Evolutionary conservation across 352 stramenopile genomes (phyloP).

Genomic region (Pythium aquatile): DNA sequence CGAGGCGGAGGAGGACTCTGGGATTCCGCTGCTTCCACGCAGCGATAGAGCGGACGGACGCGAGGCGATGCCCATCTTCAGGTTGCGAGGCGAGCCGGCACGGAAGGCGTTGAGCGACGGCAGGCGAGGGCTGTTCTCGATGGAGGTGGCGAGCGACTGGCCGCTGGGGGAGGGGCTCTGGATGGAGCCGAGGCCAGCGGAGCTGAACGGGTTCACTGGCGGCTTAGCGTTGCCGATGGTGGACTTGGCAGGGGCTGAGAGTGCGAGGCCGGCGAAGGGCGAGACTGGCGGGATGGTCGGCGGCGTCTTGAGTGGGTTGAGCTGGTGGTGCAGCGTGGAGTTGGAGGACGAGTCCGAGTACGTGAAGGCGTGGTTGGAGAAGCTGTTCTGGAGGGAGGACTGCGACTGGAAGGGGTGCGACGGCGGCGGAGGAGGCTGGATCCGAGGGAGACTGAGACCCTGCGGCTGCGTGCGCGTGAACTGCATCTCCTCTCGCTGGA

Average conservation of each 20-base stretch:
- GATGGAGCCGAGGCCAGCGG: slow-evolving; percentile 18
- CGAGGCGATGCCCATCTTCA: slow-evolving; percentile 63
- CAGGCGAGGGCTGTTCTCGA: slow-evolving; percentile 65
- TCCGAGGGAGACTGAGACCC: not conserved
- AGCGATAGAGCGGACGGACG: slow-evolving; percentile 55
- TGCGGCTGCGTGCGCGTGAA: slow-evolving; percentile 56
- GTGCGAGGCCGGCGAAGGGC: slow-evolving; percentile 65
- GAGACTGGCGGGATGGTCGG: slow-evolving; percentile 61
- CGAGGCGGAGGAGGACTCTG: slow-evolving; percentile 51
- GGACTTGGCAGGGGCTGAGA: slow-evolving; percentile 62
- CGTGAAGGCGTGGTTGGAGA: slow-evolving; percentile 48
- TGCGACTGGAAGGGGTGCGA: slow-evolving; percentile 29
- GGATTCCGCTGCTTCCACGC: slow-evolving; percentile 20
- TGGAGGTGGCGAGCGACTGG: slow-evolving; percentile 15
- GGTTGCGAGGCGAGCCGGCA: slow-evolving; percentile 53
- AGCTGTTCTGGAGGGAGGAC: slow-evolving; percentile 20
- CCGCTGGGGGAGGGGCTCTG: slow-evolving; percentile 19
- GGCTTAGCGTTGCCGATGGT: slow-evolving; percentile 33
- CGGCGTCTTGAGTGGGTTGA: slow-evolving; percentile 40
- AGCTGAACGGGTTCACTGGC: slow-evolving; percentile 55
- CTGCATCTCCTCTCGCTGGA: slow-evolving; percentile 80
- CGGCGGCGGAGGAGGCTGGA: slow-evolving; percentile 18
- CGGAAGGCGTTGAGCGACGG: slow-evolving; percentile 73
- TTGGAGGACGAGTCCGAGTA: slow-evolving; percentile 56
- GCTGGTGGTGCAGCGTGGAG: slow-evolving; percentile 26